These are phyloP conservation scores for Decorospora gaudefroyi DNA, from an alignment of 2,329 filamentous ascomycete species.

Conservation along the genomic window DNA sequence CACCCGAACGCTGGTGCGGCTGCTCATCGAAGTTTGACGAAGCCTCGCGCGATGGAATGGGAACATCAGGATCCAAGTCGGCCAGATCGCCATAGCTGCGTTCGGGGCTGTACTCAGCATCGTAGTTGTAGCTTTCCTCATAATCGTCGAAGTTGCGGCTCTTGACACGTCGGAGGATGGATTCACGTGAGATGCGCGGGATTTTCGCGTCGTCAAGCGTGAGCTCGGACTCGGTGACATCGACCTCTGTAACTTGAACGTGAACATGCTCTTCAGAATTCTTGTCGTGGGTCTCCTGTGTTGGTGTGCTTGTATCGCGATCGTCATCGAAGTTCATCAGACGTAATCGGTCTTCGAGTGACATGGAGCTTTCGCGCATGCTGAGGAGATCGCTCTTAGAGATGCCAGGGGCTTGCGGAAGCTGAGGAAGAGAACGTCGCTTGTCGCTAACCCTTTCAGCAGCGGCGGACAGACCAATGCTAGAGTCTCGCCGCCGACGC, in stretches of 20 bases:
- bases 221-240: slow-evolving; percentile 40
- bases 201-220: slow-evolving; percentile 61
- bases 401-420: slow-evolving; percentile 67
- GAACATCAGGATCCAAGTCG: slow-evolving; percentile 79
- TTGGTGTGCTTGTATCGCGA: slow-evolving; percentile 44
- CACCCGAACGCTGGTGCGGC: slow-evolving; percentile 65
- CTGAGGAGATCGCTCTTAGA: slow-evolving; percentile 79
- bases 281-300: slow-evolving; percentile 43
- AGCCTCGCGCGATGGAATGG: slow-evolving; percentile 84
- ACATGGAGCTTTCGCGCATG: slow-evolving; percentile 74
- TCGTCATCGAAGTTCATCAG: slow-evolving; percentile 80
- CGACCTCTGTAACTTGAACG: slow-evolving; percentile 40
- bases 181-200: slow-evolving; percentile 88
- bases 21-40: slow-evolving; percentile 62
- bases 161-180: slow-evolving; percentile 86
- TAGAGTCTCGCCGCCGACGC: slow-evolving; percentile 59
- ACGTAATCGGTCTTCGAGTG: slow-evolving; percentile 81
- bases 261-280: slow-evolving; percentile 33
- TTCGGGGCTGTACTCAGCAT: slow-evolving; percentile 59
- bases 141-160: slow-evolving; percentile 62
- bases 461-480: slow-evolving; percentile 68
- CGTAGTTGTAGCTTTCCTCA: slow-evolving; percentile 45
- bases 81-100: slow-evolving; percentile 59
- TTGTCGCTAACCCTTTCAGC: slow-evolving; percentile 71
- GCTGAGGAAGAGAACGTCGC: slow-evolving; percentile 71